Conservation (phyloP, 129 eudicot genomes). For the Flaveria sonorensis region DNA sequence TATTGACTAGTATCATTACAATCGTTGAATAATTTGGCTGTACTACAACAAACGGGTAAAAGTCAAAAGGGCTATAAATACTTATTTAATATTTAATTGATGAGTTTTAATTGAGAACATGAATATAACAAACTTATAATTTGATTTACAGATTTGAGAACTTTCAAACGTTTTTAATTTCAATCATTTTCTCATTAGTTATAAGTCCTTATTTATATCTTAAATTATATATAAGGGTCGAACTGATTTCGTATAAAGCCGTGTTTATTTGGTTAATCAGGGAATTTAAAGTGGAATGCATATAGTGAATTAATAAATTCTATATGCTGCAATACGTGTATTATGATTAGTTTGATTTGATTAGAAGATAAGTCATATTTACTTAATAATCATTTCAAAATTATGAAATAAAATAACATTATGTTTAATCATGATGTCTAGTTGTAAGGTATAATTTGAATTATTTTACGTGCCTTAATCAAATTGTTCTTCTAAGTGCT, state of each 20-base stretch:
- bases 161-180: too few relatives aligned
- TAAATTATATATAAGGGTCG: too few relatives aligned
- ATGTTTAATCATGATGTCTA: conserved; percentile 9
- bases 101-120: background rate
- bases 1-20: background rate
- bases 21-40: background rate
- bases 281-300: too few relatives aligned
- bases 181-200: background rate
- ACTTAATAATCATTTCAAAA: conserved; percentile 1
- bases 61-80: background rate
- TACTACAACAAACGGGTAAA: background rate
- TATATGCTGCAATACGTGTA: background rate
- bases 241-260: too few relatives aligned
- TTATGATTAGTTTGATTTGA: conserved; percentile 24
- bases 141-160: too few relatives aligned
- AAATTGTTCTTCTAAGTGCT: background rate
- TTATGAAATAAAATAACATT: background rate
- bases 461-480: conserved; percentile 17
- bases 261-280: too few relatives aligned
- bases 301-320: too few relatives aligned
- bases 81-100: background rate
- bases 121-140: background rate
- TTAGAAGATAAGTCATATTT: conserved; percentile 19
- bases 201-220: background rate
- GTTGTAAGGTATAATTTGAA: background rate